Evolutionary conservation across 805 yeast genomes (phyloP), one percentile per base, ranked within the genome.

Genomic region (Metschnikowia colocasiae): DNA sequence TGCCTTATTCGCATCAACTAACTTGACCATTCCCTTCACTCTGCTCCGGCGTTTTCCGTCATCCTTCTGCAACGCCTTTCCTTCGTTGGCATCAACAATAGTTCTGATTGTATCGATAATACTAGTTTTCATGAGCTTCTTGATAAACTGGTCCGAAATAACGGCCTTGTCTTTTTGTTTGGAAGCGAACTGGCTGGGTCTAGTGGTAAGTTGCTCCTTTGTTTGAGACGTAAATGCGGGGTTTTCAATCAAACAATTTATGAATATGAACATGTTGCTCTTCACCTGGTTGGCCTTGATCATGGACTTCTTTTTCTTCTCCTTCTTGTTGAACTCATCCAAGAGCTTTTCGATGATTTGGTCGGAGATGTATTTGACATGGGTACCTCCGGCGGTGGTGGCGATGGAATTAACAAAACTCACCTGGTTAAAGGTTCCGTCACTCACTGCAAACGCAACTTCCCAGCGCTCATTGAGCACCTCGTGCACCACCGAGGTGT

Each of bases 161-260:
- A 76, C 82, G 23, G 77, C 62, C 80, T 86, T 71, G 42, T 69
- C 75, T 46, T 58, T 54, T 12, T 63, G 55, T 72, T 85, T 74
- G 8, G 96, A 87, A 23, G 97, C 97, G 71, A 92, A 94, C 55
- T 91, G 95, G 16, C 85, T 75, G 0, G 83, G 82, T 62, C 94
- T 83, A 0, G 98, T 89, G 20, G 97, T 91, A 59, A 94, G 71
- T 62, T 90, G 96, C 64, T 94, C 99, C 61, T 94, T 94, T 0
- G 99, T 94, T 69, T 94, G 99, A 0, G 98, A 91, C 0, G 97
- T 90, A 64, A 94, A 94, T 0, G 98, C 95, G 0, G 99, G 99
- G 58, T 94, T 94, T 62, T 90, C 97, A 67, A 94, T 83, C 57
- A 91, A 74, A 76, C 97, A 89, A 65, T 94, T 94, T 52, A 94